phyloP scores from a whole-genome alignment of 306 rosid genomes.

The Malus asiatica region DNA sequence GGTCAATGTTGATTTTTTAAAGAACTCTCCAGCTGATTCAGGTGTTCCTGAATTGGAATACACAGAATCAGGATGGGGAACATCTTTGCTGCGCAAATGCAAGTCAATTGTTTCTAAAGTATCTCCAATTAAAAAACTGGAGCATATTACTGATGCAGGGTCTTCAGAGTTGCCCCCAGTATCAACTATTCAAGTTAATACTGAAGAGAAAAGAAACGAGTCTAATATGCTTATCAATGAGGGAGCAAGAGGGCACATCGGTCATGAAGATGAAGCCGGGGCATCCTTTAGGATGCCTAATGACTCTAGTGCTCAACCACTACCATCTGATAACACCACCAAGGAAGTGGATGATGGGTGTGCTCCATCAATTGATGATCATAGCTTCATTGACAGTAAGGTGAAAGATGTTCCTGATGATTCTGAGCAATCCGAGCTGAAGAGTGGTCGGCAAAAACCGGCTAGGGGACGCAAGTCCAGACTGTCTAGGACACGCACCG shows the following conservation, averaged over 20 bases:
- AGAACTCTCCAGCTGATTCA: constrained; percentile 21
- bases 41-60: constrained; percentile 26
- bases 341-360: constrained; percentile 30
- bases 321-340: constrained; percentile 24
- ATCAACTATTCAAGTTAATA: constrained; percentile 25
- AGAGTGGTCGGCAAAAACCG: constrained; percentile 29
- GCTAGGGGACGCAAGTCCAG: constrained; percentile 42
- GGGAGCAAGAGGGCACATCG: constrained; percentile 22
- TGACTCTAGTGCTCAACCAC: constrained; percentile 23
- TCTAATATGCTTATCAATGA: constrained; percentile 19
- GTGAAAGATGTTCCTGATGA: constrained; percentile 51
- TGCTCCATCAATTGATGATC: constrained; percentile 41
- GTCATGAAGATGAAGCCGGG: constrained; percentile 26
- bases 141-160: constrained; percentile 32
- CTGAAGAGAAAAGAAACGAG: constrained; percentile 22
- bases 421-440: constrained; percentile 65
- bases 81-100: constrained; percentile 65
- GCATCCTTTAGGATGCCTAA: constrained; percentile 23
- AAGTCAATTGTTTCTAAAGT: constrained; percentile 48
- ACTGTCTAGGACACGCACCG: constrained; percentile 58
- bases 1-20: constrained; percentile 19
- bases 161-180: constrained; percentile 20
- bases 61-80: constrained; percentile 35
- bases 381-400: constrained; percentile 48
- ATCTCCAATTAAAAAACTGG: constrained; percentile 54